Base-by-base conservation (phyloP, 257 asterid species). In the Solanum etuberosum region DNA sequence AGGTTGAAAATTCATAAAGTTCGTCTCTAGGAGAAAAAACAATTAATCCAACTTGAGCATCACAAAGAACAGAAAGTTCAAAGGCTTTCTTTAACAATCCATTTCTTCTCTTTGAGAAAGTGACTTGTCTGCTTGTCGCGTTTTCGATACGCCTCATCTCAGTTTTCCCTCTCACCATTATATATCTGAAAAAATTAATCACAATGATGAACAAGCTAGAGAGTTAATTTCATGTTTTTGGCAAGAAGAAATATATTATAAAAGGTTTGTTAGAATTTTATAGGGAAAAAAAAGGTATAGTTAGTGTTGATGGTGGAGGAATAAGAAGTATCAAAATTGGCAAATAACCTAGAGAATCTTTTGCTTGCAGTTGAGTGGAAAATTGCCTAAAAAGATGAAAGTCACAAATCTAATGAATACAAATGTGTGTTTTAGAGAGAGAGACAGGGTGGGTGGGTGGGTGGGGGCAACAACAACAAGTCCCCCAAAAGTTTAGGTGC, bases 121-220 rank as follows among this genome's bases (percentile, higher is more conserved):
- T 95, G 9, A 95, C 98, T 89, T 96, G 98, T 83, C 99, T 87
- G 92, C 98, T 95, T 9, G 98, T 94, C 9, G 96, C 95, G 94
- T 95, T 94, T 85, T 95, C 99, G 68, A 96, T 96, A 77, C 97
- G 98, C 95, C 94, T 89, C 98, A 96, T 95, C 93, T 93, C 94
- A 61, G 98, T 96, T 90, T 96, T 96, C 21, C 99, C 99, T 87
- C 99, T 86, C 88, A 93, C 99, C 99, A 96, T 96, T 70, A 84
- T 31, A 16, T 7, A 87, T 82, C 84, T 74, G 21, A 21, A 74
- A 74, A 72, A 35, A 61, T 9, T n/a, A 73, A 73, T 37, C 43
- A 31, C 14, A 3, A 18, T 34, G 5, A 73, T 23, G 32, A 74
- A 21, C 54, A 74, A 74, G 10, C 21, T 10, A 63, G 9, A 73